phyloP scores from a whole-genome alignment of 2,329 filamentous ascomycete species.

The Ophiobolus disseminans region DNA sequence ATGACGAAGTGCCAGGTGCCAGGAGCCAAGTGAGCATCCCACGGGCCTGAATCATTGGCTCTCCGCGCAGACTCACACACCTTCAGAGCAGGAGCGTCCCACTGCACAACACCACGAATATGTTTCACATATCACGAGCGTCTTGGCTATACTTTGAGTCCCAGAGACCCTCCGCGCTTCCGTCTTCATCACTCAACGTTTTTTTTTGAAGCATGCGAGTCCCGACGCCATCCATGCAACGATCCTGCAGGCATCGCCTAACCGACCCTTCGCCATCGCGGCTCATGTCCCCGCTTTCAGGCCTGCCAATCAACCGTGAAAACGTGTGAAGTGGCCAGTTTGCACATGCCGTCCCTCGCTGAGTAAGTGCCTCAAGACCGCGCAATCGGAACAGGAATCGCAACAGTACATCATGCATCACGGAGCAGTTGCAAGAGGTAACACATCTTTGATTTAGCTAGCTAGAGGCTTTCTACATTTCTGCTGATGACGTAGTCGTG shows the following conservation, averaged over 20 bases:
- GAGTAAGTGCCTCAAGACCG: not conserved
- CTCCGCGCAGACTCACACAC: not conserved
- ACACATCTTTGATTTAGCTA: no score
- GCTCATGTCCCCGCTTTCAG: slow-evolving; percentile 4
- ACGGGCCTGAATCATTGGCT: slow-evolving; percentile 16
- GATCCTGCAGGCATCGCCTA: slow-evolving; percentile 4
- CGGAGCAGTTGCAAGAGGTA: no score
- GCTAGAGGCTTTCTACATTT: not conserved
- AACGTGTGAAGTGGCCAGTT: slow-evolving; percentile 13
- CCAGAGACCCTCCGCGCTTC: not conserved
- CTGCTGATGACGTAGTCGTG: not conserved
- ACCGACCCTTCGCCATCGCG: slow-evolving; percentile 9
- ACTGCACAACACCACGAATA: not conserved
- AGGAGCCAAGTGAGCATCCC: slow-evolving; percentile 8
- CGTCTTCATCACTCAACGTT: not conserved
- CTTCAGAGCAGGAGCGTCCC: not conserved
- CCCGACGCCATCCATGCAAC: not conserved
- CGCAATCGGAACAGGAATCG: no score
- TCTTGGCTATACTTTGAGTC: not conserved
- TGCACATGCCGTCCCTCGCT: not conserved
- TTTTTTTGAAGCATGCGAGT: not conserved
- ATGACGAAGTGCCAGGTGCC: slow-evolving; percentile 11
- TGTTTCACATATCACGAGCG: not conserved
- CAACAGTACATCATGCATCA: no score
- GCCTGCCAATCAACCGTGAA: slow-evolving; percentile 10